phyloP scores from a whole-genome alignment of 257 asterid genomes.

The Cinchona pubescens region DNA sequence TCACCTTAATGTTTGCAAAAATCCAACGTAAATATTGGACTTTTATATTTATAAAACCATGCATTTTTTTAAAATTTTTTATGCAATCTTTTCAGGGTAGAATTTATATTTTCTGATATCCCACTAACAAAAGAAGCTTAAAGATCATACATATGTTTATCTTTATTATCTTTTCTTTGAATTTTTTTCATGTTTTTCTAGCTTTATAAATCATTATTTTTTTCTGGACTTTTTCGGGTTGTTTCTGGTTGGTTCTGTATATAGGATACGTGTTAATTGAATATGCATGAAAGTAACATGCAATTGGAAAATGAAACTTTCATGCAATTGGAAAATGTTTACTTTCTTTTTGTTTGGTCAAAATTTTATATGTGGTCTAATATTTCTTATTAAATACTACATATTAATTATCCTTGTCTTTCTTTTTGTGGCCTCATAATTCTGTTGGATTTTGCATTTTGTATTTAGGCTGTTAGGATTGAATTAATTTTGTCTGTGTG shows the following conservation, averaged over 20 bases:
- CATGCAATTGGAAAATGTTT: not conserved
- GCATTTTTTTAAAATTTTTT: not conserved
- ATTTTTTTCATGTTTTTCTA: not conserved
- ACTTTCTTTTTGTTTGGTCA: not conserved
- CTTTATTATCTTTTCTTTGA: not conserved
- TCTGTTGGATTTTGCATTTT: not conserved
- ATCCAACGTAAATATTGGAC: not conserved
- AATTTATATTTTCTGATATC: not conserved
- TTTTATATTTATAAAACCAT: not conserved
- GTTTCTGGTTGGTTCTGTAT: not conserved
- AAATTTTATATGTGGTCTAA: not conserved
- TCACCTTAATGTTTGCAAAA: not conserved
- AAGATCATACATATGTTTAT: not conserved
- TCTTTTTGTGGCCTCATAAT: not conserved
- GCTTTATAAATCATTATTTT: not conserved
- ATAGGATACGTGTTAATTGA: not conserved
- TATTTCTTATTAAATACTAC: no score
- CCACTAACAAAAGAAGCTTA: not conserved
- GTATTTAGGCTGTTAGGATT: not conserved
- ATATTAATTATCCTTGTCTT: not conserved
- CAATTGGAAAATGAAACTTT: not conserved
- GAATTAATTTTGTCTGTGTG: slow-evolving; percentile 2
- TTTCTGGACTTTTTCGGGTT: not conserved
- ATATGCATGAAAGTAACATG: not conserved
- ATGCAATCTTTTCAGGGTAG: not conserved